Evolutionary conservation across 257 asterid species (phyloP), one percentile per base, ranked within the genome.

Genomic region (Linaria vulgaris): DNA sequence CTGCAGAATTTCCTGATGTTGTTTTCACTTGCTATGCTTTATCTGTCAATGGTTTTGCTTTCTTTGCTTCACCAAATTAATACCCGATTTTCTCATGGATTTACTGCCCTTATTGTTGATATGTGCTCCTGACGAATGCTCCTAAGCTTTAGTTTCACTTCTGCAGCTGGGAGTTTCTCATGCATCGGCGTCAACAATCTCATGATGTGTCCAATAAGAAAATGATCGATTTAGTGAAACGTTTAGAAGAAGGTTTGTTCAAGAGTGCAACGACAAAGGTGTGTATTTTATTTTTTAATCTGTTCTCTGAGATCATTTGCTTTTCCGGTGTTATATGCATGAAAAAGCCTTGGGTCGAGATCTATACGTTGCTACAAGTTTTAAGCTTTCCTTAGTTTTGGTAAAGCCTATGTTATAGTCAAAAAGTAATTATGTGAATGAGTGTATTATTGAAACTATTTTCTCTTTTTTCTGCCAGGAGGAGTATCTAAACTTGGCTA

Each of bases 261-360:
- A 88, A 80, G 85, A 76, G 74, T 85, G 96, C 98, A 63, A 61
- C 78, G 0, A 68, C 96, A 73, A 85, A 79, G 96, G 98, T 91
- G 72, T 69, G 76, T 63, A 53, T 13, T 46, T 59, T 61, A 63
- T 50, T 61, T 63, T 50, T 53, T 30, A 41, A 55, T 55, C 31
- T 59, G 53, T 69, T 44, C 19, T 57, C 30, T 34, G 19, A 25
- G 38, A 37, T 57, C 30, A 25, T 23, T 6, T 60, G 13, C 47
- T 62, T 61, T 67, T 63, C n/a, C 9, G 15, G 48, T 27, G 37
- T 23, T 25, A 24, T 31, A 13, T 64, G 51, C 55, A 62, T 58
- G 9, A 50, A 41, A 53, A 52, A 45, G 53, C 38, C 61, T 50
- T 34, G 45, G 38, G 34, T 44, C 24, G 66, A 9, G 53, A 48